A percentile compares a stretch with the other conserved stretches of the same genome.
Conservation (phyloP, 2,329 filamentous ascomycete species). For the Sporothrix humicola region DNA sequence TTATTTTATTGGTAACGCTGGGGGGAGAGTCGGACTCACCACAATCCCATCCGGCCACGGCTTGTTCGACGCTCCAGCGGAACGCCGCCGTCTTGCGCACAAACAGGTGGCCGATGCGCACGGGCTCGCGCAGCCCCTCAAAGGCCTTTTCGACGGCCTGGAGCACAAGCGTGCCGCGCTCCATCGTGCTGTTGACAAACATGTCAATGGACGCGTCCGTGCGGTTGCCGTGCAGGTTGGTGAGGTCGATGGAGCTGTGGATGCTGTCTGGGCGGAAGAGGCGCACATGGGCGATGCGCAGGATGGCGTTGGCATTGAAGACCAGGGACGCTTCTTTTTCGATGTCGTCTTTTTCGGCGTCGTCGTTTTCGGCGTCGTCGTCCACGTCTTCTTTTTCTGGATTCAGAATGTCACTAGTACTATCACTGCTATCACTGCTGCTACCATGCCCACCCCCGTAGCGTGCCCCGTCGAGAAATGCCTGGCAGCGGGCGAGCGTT, state of each 20-base stretch:
- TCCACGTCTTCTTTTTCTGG: no score
- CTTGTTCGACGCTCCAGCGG: slow-evolving; percentile 6
- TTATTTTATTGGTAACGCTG: no score
- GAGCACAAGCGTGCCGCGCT: not conserved
- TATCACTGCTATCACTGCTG: no score
- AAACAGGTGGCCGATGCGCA: not conserved
- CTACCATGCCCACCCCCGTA: not conserved
- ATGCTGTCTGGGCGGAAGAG: not conserved
- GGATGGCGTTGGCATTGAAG: not conserved
- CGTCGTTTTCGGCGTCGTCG: no score
- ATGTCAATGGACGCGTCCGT: not conserved
- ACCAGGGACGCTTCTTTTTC: not conserved
- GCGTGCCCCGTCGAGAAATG: not conserved
- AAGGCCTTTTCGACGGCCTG: not conserved
- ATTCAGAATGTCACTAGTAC: no score
- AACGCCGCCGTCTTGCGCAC: not conserved
- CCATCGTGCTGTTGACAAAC: not conserved
- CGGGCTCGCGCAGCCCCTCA: not conserved
- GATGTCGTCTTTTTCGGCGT: not conserved
- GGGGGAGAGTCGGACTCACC: not conserved
- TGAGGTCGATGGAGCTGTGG: not conserved
- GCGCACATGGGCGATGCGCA: not conserved
- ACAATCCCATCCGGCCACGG: slow-evolving; percentile 2
- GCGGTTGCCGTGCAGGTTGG: not conserved
- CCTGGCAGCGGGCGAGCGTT: not conserved